A percentile compares a stretch with the other conserved stretches of the same genome.
These are phyloP conservation scores for Carpinus viminea DNA, from an alignment of 306 rosid species.

Conservation along the genomic window DNA sequence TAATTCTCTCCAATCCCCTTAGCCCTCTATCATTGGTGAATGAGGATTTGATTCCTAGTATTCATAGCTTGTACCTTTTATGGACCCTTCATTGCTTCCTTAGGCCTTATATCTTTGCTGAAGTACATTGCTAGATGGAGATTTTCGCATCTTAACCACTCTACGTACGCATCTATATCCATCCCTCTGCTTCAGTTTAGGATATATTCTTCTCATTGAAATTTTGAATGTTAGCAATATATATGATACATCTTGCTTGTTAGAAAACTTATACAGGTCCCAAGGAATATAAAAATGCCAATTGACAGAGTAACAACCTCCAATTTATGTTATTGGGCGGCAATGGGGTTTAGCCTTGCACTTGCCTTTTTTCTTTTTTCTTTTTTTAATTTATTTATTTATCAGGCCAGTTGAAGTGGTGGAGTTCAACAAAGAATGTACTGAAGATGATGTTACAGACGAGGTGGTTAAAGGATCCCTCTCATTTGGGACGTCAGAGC, in stretches of 20 bases:
- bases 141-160: background rate
- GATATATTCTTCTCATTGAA: background rate
- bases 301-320: background rate
- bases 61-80: background rate
- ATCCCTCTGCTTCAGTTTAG: background rate
- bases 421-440: constrained; percentile 71
- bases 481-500: constrained; percentile 46
- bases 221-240: background rate
- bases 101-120: background rate
- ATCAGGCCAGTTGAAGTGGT: constrained; percentile 78
- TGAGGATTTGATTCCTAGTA: background rate
- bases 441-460: constrained; percentile 78
- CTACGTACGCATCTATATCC: background rate
- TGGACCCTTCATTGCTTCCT: background rate
- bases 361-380: background rate
- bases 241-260: background rate
- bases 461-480: constrained; percentile 58
- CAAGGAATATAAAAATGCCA: background rate
- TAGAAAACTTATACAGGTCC: background rate
- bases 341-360: background rate
- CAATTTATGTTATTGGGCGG: background rate
- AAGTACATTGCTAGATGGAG: background rate
- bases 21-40: background rate
- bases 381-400: constrained; percentile 5
- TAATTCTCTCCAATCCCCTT: background rate